Evolutionary conservation across 352 stramenopile genomes (phyloP), one percentile per base, ranked within the genome.

Genomic region (Phytophthora niederhauseri): DNA sequence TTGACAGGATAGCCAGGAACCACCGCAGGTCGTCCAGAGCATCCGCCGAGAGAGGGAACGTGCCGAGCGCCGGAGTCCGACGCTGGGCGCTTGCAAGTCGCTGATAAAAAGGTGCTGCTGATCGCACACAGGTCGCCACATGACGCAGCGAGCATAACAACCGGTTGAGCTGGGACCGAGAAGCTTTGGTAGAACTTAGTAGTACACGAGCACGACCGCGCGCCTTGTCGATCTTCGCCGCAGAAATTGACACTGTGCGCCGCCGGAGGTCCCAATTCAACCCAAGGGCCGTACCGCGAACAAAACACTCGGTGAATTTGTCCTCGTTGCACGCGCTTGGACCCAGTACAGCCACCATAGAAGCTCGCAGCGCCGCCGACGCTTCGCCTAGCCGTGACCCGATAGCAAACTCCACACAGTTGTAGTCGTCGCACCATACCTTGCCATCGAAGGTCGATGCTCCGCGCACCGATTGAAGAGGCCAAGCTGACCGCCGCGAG

Each of bases 371-470:
- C 15, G 8, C 36, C 12, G 15, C 4, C 11, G 12, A 6, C 15
- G 36, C 9, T 19, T 19, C 11, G 8, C 4, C 11, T 4, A 17
- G 15, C 15, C 36, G 36, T 6, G 36, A n/a, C 3, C 36, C 36
- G 4, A 45, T n/a, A 6, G 9, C 36, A n/a, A 6, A 2, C 14
- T 45, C 36, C 12, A 45, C 36, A n/a, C 36, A 45, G 12, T 5
- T 46, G 38, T 46, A 12, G 15, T 66, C 64, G 6, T 72, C 57
- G 19, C 59, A 65, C 53, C 66, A 73, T 0, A 57, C 28, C n/a
- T 63, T 62, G 1, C 41, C 66, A 30, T 64, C 26, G 36, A 66
- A 66, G 1, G 12, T 8, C 17, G 8, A 43, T 0, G 26, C 12
- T 31, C 6, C 64, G 9, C 20, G 46, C 2, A 17, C 2, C 8